A percentile compares a stretch with the other conserved stretches of the same genome.
phyloP scores from a whole-genome alignment of 2,329 filamentous ascomycete species.

The Xylaria sp. region DNA sequence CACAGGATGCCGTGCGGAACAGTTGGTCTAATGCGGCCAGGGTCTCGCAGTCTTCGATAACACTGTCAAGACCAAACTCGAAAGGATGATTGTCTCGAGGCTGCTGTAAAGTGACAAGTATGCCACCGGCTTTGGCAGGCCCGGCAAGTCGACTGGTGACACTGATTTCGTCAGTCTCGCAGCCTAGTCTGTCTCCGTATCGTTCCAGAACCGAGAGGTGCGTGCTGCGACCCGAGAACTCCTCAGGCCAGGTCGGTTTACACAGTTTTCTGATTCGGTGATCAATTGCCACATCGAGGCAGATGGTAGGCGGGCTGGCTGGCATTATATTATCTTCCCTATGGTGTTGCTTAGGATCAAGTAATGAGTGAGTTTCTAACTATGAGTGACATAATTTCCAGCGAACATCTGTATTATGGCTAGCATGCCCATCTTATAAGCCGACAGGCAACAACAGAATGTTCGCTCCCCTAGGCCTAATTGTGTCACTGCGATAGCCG shows the following conservation, averaged over 20 bases:
- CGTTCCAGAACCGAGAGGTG: constrained; percentile 18
- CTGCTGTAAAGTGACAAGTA: constrained; percentile 15
- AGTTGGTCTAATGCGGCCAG: constrained; percentile 7
- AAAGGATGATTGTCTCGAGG: constrained; percentile 22
- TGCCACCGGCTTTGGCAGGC: constrained; percentile 18
- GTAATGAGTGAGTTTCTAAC: not conserved
- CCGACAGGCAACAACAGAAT: not conserved
- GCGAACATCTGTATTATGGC: not conserved
- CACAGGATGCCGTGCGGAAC: constrained; percentile 16
- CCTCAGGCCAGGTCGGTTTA: not conserved
- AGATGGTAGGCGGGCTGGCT: not conserved
- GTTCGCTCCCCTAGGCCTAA: not conserved
- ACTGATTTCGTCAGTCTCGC: constrained; percentile 9
- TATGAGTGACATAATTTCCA: not conserved
- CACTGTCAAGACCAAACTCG: constrained; percentile 4
- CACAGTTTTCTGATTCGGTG: constrained; percentile 26
- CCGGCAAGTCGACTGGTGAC: constrained; percentile 21
- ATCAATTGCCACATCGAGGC: constrained; percentile 22
- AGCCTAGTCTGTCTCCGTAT: constrained; percentile 8
- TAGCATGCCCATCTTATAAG: not conserved
- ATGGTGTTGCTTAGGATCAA: not conserved
- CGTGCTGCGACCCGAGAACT: not conserved
- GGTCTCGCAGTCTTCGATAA: constrained; percentile 18
- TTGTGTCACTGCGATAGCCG: not conserved
- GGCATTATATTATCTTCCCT: not conserved